Percentiles rank a stretch among this genome's conserved stretches.
phyloP scores from a whole-genome alignment of 441 rosid genomes.

The Aleurites moluccanus region DNA sequence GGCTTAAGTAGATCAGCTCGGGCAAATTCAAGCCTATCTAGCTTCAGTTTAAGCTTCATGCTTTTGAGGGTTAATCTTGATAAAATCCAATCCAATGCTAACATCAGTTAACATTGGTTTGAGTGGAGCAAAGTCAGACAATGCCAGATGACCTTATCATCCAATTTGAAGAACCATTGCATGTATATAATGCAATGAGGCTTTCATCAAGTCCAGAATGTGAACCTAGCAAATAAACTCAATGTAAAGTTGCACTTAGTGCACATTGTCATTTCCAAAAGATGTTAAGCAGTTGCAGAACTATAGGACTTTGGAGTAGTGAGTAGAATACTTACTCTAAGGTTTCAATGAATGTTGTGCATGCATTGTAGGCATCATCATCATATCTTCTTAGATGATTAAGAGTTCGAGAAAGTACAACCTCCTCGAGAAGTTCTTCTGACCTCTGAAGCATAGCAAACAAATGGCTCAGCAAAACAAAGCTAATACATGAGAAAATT shows the following conservation, averaged over 20 bases:
- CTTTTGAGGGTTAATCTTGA: neutral
- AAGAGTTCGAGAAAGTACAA: constrained; percentile 74
- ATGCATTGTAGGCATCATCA: constrained; percentile 43
- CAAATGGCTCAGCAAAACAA: constrained; percentile 22
- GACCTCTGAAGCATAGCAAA: constrained; percentile 66
- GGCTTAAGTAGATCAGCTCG: neutral
- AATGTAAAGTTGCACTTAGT: constrained; percentile 1
- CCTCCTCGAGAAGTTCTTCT: constrained; percentile 94
- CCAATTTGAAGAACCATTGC: neutral
- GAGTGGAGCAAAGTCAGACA: neutral
- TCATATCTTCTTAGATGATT: constrained; percentile 53
- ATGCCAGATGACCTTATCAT: neutral
- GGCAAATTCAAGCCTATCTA: neutral
- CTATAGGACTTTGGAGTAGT: constrained; percentile 3
- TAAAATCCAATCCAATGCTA: neutral
- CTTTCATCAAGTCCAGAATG: neutral
- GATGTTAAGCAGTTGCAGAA: constrained; percentile 11
- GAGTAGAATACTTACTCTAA: constrained; percentile 64
- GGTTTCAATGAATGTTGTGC: constrained; percentile 70
- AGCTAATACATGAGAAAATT: constrained; percentile 2
- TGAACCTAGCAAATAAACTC: neutral
- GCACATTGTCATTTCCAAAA: constrained; percentile 4
- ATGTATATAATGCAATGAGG: neutral
- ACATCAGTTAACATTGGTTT: too few relatives aligned
- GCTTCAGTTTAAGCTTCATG: neutral